Evolutionary conservation across 352 stramenopile species (phyloP), one percentile per base, ranked within the genome.

Genomic region (Albugo laibachii): DNA sequence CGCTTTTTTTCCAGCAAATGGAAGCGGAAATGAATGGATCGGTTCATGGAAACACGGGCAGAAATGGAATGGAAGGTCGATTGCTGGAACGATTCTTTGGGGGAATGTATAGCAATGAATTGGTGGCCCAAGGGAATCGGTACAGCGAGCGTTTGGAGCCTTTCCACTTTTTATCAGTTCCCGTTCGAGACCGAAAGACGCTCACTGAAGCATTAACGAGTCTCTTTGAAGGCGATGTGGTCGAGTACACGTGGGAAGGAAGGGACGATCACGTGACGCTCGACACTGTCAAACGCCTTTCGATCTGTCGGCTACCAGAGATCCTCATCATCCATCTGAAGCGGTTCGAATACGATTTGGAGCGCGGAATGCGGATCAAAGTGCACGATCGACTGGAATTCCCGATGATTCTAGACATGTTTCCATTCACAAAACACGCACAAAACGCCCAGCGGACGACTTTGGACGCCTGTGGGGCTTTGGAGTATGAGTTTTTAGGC

Each of bases 301-400:
- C 72, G 0, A 93, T 95, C 52, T 69, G 74, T 1, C 81, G 83
- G 46, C 63, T 96, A 14, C 88, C 88, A 5, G 63, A 80, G 18
- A 75, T 91, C 45, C 58, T 97, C 20, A 85, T 97, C 34, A 85
- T 97, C 46, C 91, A 97, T 49, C 51, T 97, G 11, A 97, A 97
- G 63, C 75, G 89, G 0, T 97, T 97, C 41, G 86, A 96, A 50
- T 97, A 96, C 53, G 84, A 97, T 57, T 94, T 95, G 36, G 84
- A 95, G 48, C 88, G 77, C 12, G 94, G 96, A 78, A 79, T 93
- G 41, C 83, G 93, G 57, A 85, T 76, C 38, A 97, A 97, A 49
- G 73, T 97, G 1, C 94, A 97, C 52, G 80, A 94, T 48, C 70
- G 77, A 10, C 94, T 96, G 47, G 91, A 97, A 46, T 97, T 97